Base-by-base conservation (phyloP, 1,284 basidiomycete species). In the Tranzscheliella williamsii region DNA sequence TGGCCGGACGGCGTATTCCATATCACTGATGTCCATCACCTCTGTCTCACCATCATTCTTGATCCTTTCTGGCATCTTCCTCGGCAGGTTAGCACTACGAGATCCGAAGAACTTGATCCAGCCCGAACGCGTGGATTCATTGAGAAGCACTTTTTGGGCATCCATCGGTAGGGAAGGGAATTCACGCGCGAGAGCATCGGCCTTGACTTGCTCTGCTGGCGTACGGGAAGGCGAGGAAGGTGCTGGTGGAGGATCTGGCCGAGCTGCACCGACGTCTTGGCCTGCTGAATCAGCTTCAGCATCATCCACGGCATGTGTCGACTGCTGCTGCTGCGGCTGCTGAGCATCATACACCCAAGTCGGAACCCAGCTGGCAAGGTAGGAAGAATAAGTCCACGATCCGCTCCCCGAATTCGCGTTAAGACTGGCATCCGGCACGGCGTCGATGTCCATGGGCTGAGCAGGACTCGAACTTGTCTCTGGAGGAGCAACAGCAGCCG, bases 191-290 rank as follows among this genome's bases (percentile, higher is more conserved):
- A 73, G 52, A 0, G 71, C 71, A 24, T 69, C 69, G 5, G 66
- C 69, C 45, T 72, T 73, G 58, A 72, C 67, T 34, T 73, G 67
- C 45, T 73, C 69, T 3, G 71, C 71, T 4, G 71, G 71, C 11
- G 69, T 73, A 20, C 52, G 51, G 16, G 56, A 38, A 2, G 26
- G 31, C 13, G 16, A n/a, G n/a, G n/a, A n/a, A n/a, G n/a, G n/a
- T n/a, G n/a, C n/a, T n/a, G n/a, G n/a, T n/a, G n/a, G n/a, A n/a
- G n/a, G n/a, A n/a, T n/a, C n/a, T n/a, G n/a, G n/a, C n/a, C n/a
- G n/a, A n/a, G n/a, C n/a, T n/a, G n/a, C n/a, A 9, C n/a, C 27
- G n/a, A 29, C 27, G 27, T 29, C 27, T n/a, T n/a, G 27, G 27
- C 11, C 27, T 29, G 27, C 27, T 29, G 27, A 11, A 9, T 9